Evolutionary conservation across 2,329 filamentous ascomycete genomes (phyloP).

Genomic region (Alternaria consortialis): DNA sequence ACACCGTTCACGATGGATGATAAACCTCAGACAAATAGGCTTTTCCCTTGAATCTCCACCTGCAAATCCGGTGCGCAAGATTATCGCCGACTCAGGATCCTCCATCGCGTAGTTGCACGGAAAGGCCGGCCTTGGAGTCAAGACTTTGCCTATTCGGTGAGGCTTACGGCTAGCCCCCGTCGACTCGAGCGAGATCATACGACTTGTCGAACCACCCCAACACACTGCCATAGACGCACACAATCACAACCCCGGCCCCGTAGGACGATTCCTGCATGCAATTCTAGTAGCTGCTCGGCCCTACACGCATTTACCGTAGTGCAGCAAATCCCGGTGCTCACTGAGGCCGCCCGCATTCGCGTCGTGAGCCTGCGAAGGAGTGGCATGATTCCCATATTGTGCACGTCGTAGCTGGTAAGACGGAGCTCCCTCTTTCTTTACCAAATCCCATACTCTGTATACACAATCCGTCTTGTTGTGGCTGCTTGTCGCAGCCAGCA

Average conservation of each 20-base stretch:
- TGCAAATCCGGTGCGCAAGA: background rate
- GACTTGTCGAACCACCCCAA: conserved; percentile 18
- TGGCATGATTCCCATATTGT: conserved; percentile 22
- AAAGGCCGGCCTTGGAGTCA: background rate
- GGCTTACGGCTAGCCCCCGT: conserved; percentile 10
- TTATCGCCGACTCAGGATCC: background rate
- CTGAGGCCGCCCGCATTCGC: conserved; percentile 13
- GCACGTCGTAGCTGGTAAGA: conserved; percentile 26
- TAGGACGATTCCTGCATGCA: conserved; percentile 13
- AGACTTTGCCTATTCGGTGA: background rate
- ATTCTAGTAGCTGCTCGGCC: background rate
- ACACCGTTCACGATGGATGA: background rate
- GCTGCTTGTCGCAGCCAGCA: conserved; percentile 9
- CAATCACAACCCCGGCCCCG: conserved; percentile 12
- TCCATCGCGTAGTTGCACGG: background rate
- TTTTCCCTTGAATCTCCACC: background rate
- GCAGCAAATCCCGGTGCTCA: conserved; percentile 7
- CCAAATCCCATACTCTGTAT: conserved; percentile 3
- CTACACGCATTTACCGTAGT: conserved; percentile 2
- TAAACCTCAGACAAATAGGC: background rate
- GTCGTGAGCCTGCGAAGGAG: conserved; percentile 11
- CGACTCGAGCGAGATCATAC: conserved; percentile 16
- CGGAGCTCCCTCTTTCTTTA: conserved; percentile 11
- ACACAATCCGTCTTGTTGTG: conserved; percentile 7
- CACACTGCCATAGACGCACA: conserved; percentile 12